Conservation (phyloP, 2,329 filamentous ascomycete species). For the Penicillium sp. region DNA sequence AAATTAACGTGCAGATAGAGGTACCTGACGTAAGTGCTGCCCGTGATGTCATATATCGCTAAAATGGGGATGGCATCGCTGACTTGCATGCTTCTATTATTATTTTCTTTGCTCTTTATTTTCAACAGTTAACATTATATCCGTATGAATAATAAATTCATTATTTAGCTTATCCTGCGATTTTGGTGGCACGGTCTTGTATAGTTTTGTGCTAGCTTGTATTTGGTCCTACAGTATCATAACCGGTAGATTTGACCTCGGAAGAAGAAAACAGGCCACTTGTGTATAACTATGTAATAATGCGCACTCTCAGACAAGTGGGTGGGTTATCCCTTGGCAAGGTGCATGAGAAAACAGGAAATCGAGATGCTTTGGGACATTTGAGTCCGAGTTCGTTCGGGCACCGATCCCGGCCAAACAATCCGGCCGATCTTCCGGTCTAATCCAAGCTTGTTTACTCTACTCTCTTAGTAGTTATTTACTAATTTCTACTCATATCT, state of each 20-base stretch:
- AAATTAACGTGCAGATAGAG: conserved; percentile 7
- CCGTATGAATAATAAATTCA: neutral
- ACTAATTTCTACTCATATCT: no score
- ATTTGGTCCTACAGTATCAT: neutral
- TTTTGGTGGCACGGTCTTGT: no score
- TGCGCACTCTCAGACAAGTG: neutral
- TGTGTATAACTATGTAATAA: neutral
- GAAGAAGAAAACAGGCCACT: neutral
- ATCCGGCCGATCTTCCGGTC: conserved; percentile 6
- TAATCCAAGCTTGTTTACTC: neutral
- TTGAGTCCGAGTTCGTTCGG: conserved; percentile 2
- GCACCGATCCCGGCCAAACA: conserved; percentile 11
- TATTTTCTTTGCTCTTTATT: neutral
- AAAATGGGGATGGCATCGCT: neutral
- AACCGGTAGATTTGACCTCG: neutral
- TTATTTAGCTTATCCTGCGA: no score
- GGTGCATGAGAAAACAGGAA: neutral
- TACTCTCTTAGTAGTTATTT: neutral
- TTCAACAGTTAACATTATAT: neutral
- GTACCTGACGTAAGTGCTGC: conserved; percentile 27
- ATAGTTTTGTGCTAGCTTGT: no score
- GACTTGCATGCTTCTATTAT: neutral
- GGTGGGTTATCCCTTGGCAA: neutral
- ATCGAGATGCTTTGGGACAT: neutral
- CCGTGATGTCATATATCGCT: conserved; percentile 27